A percentile compares a stretch with the other conserved stretches of the same genome.
Evolutionary conservation across 2,329 filamentous ascomycete genomes (phyloP).

Genomic region (Fusarium liriodendri): DNA sequence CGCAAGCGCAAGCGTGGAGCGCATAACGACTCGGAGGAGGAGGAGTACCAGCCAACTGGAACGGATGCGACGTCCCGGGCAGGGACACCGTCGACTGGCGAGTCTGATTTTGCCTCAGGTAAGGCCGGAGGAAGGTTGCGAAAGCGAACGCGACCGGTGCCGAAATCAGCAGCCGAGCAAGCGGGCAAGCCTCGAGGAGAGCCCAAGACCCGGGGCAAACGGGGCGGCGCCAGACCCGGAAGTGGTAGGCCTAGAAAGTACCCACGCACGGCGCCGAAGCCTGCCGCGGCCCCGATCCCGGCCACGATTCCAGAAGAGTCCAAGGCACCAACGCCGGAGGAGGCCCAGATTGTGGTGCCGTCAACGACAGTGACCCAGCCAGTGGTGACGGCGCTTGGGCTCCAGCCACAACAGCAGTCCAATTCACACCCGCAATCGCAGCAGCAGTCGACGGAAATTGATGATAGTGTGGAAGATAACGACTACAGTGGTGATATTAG

Average conservation of each 20-base stretch:
- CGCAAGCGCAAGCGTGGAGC: constrained; percentile 46
- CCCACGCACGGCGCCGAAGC: constrained; percentile 42
- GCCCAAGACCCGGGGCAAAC: constrained; percentile 49
- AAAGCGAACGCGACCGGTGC: constrained; percentile 34
- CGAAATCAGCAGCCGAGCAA: constrained; percentile 22
- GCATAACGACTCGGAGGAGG: constrained; percentile 45
- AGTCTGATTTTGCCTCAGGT: constrained; percentile 38
- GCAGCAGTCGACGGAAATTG: constrained; percentile 6
- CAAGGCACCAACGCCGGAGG: constrained; percentile 8
- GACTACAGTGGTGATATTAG: constrained; percentile 44
- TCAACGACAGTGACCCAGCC: constrained; percentile 7
- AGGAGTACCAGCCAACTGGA: constrained; percentile 44
- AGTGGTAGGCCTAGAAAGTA: constrained; percentile 55
- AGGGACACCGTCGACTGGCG: constrained; percentile 37
- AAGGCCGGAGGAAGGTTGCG: constrained; percentile 42
- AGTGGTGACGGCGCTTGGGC: constrained; percentile 18
- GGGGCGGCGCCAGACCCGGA: constrained; percentile 52
- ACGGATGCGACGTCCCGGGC: constrained; percentile 36
- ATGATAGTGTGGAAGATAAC: constrained; percentile 43
- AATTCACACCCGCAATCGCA: background rate
- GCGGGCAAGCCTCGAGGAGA: constrained; percentile 34
- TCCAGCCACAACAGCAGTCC: background rate
- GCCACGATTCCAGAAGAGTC: background rate
- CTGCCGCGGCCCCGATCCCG: constrained; percentile 4
- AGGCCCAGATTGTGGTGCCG: constrained; percentile 25